phyloP scores from a whole-genome alignment of 2,329 filamentous ascomycete species.

The Aureobasidium sp. region DNA sequence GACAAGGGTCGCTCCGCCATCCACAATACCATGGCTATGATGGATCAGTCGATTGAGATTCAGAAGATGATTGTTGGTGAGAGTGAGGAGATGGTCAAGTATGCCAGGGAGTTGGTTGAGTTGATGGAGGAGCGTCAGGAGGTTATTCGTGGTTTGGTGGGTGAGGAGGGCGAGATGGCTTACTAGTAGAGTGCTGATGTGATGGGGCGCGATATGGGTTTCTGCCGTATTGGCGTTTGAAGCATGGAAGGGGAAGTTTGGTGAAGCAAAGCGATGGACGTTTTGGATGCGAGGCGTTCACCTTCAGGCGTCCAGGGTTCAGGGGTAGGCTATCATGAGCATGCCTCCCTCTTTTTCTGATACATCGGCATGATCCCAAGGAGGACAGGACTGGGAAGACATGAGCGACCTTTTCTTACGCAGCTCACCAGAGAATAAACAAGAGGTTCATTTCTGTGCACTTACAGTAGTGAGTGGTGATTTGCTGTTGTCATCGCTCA shows the following conservation, averaged over 20 bases:
- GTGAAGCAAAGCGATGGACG: not conserved
- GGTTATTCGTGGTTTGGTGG: not conserved
- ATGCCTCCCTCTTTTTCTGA: not conserved
- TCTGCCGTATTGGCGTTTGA: not conserved
- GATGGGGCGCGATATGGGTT: not conserved
- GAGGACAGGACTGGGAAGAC: not conserved
- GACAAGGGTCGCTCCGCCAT: not conserved
- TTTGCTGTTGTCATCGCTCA: not conserved
- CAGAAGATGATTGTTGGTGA: not conserved
- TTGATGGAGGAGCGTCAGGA: not conserved
- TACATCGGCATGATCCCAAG: not conserved
- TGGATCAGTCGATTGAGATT: not conserved
- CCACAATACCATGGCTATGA: not conserved
- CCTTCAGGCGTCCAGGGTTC: not conserved
- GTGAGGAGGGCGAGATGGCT: not conserved
- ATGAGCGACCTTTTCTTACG: not conserved
- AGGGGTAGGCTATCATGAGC: not conserved
- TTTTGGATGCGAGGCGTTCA: too few species aligned
- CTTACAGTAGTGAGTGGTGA: not conserved
- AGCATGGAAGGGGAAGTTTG: not conserved
- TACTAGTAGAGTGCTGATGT: not conserved
- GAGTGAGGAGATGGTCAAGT: not conserved
- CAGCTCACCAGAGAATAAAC: not conserved
- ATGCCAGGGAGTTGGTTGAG: not conserved
- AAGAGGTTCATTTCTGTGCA: not conserved